A percentile compares a stretch with the other conserved stretches of the same genome.
phyloP scores from a whole-genome alignment of 768 basidiomycete species.

The Paxillus rubicundulus region DNA sequence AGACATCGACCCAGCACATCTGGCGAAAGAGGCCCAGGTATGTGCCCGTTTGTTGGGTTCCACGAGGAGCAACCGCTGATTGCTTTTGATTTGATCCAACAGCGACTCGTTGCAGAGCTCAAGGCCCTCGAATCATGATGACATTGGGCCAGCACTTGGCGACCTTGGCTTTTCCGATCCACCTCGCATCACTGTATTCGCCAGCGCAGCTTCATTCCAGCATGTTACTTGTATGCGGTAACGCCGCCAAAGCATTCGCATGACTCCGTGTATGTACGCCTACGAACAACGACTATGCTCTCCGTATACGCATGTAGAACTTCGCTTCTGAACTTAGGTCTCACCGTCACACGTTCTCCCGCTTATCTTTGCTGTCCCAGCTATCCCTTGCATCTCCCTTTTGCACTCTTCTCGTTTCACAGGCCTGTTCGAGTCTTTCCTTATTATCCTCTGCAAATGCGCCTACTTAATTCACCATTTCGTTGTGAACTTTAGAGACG shows the following conservation, averaged over 20 bases:
- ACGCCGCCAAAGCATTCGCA: conserved; percentile 23
- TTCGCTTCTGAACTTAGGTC: conserved; percentile 8
- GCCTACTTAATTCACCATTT: conserved; percentile 5
- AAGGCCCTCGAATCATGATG: conserved; percentile 45
- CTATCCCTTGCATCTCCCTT: conserved; percentile 14
- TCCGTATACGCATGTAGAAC: conserved; percentile 22
- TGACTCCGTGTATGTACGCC: conserved; percentile 29
- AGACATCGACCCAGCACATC: conserved; percentile 44
- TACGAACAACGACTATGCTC: conserved; percentile 18
- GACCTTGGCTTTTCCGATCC: conserved; percentile 8
- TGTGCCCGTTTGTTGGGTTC: conserved; percentile 10
- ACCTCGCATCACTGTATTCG: conserved; percentile 28
- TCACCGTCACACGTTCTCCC: conserved; percentile 19
- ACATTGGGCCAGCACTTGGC: conserved; percentile 2
- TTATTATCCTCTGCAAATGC: conserved; percentile 7
- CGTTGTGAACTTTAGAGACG: not conserved
- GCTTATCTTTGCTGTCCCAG: conserved; percentile 27
- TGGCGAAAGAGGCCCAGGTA: conserved; percentile 59
- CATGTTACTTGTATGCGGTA: conserved; percentile 28
- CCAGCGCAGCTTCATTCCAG: conserved; percentile 17
- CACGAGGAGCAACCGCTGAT: not conserved
- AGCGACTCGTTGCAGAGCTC: conserved; percentile 68
- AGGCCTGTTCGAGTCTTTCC: not conserved
- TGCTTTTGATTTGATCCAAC: conserved; percentile 4
- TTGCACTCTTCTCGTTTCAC: not conserved